Base-by-base conservation (phyloP, 106 monocot genomes). In the Alisma plantagoaquatica region DNA sequence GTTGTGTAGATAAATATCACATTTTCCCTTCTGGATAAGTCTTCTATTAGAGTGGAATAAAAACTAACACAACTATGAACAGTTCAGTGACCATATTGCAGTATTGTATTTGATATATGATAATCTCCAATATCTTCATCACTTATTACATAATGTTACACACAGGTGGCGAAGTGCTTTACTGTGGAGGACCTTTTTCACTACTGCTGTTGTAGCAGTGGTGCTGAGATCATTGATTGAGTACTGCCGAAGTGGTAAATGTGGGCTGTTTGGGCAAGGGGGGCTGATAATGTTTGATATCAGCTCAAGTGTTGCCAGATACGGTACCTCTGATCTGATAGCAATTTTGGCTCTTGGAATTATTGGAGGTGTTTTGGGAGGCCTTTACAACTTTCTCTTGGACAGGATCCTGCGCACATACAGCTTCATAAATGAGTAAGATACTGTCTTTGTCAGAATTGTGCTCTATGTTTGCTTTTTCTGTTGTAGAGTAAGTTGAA, bases 231-330 rank as follows among this genome's bases (percentile, higher is more conserved):
- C 49, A 56, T 51, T 84, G 1, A 98, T 98, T 54, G 78, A 68
- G 10, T 79, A 73, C 59, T 98, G 96, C 46, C 68, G 62, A 26
- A 68, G 81, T 49, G 96, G 89, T 41, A 79, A 79, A 33, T 98
- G 96, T 61, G 96, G 96, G 22, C 76, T 85, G 19, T 98, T 98
- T 64, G 96, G 96, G 1, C 29, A 89, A 51, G 96, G 89, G 31
- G 96, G 96, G 44, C 29, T 98, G 20, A 89, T 98, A 27, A 98
- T 98, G 89, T 98, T 98, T 61, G 96, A 98, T 50, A 51, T 98
- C 17, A 98, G 89, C 57, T 63, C 73, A 28, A 73, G 43, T 38
- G 27, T 64, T 45, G 51, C 76, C 12, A 50, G 75, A 6, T 98
- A 98, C 32, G 73, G 61, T 47, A 69, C 53, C 2, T 51, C 62